Percentiles rank a stretch among this genome's conserved stretches.
These are phyloP conservation scores for Stagonosporopsis rhizophila DNA, from an alignment of 2,329 filamentous ascomycete species.

Conservation along the genomic window DNA sequence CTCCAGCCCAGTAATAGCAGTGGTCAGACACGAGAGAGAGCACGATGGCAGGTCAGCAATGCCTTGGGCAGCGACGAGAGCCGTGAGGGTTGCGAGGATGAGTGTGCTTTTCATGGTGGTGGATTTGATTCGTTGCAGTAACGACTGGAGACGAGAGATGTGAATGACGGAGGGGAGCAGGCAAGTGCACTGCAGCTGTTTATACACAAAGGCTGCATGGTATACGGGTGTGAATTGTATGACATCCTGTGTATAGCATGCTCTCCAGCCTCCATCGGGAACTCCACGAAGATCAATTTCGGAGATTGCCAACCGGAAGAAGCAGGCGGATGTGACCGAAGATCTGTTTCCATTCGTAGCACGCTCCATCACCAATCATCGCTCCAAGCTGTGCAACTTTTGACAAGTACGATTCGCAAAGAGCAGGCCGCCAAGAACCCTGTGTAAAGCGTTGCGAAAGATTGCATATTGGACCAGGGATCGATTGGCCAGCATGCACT, in stretches of 20 bases:
- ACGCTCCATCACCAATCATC: conserved; percentile 3
- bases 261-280: background rate
- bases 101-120: conserved; percentile 37
- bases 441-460: background rate
- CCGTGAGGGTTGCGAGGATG: conserved; percentile 44
- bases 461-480: background rate
- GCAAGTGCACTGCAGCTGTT: background rate
- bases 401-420: background rate
- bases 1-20: conserved; percentile 46
- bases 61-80: conserved; percentile 50
- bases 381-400: conserved; percentile 4
- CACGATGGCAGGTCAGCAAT: conserved; percentile 52
- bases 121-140: background rate
- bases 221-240: background rate
- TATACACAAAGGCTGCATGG: conserved; percentile 7
- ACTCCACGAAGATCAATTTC: conserved; percentile 1
- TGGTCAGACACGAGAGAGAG: conserved; percentile 44
- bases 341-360: background rate
- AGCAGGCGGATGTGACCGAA: conserved; percentile 11
- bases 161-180: background rate
- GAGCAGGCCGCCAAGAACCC: background rate
- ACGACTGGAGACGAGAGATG: background rate
- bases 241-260: conserved; percentile 1
- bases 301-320: conserved; percentile 10
- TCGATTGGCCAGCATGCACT: background rate